Evolutionary conservation across 2,329 filamentous ascomycete species (phyloP).

Genomic region (Malbranchea zuffiana): DNA sequence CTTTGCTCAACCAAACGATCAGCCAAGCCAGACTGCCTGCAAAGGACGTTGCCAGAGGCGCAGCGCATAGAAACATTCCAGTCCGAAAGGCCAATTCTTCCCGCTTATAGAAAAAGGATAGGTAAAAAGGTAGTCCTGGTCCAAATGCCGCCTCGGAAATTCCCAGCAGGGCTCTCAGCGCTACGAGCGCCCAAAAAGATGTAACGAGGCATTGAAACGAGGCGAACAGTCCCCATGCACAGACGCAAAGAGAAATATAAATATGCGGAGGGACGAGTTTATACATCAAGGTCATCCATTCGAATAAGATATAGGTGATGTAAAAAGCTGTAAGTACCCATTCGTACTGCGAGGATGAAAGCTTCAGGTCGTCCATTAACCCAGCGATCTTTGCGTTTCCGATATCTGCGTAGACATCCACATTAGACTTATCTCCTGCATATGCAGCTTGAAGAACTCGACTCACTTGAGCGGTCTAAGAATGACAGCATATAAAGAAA

Average conservation of each 20-base stretch:
- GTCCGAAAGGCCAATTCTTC: constrained; percentile 74
- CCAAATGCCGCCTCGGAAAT: constrained; percentile 52
- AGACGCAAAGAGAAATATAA: constrained; percentile 51
- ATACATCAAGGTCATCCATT: constrained; percentile 57
- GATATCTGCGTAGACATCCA: constrained; percentile 34
- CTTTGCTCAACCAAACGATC: constrained; percentile 58
- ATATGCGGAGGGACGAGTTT: constrained; percentile 50
- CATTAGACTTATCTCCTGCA: constrained; percentile 1
- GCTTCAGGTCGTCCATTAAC: constrained; percentile 42
- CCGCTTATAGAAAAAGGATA: constrained; percentile 52
- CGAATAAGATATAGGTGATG: constrained; percentile 53
- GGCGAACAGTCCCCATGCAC: constrained; percentile 68
- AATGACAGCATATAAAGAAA: constrained; percentile 77
- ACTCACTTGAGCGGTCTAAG: constrained; percentile 70
- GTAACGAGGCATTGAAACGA: constrained; percentile 59
- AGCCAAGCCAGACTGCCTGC: constrained; percentile 67
- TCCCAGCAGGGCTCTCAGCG: constrained; percentile 38
- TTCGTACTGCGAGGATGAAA: constrained; percentile 48
- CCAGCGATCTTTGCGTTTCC: constrained; percentile 55
- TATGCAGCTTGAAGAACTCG: neutral
- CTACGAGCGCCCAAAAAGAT: constrained; percentile 48
- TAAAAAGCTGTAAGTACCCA: constrained; percentile 55
- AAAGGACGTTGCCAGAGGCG: constrained; percentile 52
- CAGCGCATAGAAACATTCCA: constrained; percentile 73
- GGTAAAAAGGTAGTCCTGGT: constrained; percentile 53